phyloP scores from a whole-genome alignment of 2,329 filamentous ascomycete species.

The Leptographium wingfieldii region DNA sequence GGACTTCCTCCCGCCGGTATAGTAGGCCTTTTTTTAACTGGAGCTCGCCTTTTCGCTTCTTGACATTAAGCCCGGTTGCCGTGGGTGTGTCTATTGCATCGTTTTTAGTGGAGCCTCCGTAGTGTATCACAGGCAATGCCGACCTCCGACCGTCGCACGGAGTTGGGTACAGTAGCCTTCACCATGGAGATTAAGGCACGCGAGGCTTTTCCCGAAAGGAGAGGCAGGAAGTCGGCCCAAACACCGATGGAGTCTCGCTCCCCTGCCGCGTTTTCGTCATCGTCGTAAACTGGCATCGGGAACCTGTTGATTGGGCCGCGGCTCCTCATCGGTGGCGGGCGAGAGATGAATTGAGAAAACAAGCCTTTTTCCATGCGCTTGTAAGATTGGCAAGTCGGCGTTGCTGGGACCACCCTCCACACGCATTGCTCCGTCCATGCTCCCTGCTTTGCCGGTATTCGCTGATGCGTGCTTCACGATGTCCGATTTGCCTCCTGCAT shows the following conservation, averaged over 20 bases:
- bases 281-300: neutral
- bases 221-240: neutral
- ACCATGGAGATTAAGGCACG: constrained; percentile 1
- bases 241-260: neutral
- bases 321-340: neutral
- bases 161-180: neutral
- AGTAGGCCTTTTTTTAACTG: neutral
- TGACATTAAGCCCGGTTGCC: neutral
- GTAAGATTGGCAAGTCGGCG: neutral
- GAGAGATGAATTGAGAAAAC: neutral
- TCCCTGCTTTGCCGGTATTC: too few relatives aligned
- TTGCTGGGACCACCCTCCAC: neutral
- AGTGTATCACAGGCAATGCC: neutral
- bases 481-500: neutral
- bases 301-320: neutral
- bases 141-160: constrained; percentile 1
- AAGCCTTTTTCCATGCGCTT: neutral
- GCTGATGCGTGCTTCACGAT: neutral
- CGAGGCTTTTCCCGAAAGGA: constrained; percentile 1
- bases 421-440: neutral
- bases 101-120: neutral
- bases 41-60: neutral
- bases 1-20: neutral
- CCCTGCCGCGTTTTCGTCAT: constrained; percentile 1
- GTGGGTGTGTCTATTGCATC: neutral